Evolutionary conservation across 192 early-diverging fungal genomes (phyloP).

Genomic region (Podochytrium sp.): DNA sequence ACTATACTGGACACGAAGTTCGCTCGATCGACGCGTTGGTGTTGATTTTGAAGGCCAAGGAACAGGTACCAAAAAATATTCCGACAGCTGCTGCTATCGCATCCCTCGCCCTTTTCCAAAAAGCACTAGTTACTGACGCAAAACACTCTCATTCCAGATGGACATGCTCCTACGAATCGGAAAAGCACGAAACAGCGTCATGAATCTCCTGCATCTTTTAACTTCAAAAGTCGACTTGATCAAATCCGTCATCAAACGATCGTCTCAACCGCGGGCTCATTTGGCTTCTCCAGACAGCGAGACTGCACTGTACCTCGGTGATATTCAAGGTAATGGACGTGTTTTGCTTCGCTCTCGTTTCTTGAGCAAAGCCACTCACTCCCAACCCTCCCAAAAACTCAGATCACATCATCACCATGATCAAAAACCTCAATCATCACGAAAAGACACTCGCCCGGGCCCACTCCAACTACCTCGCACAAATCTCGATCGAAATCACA

Average conservation of each 20-base stretch:
- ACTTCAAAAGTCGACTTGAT: constrained; percentile 72
- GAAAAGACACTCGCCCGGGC: constrained; percentile 74
- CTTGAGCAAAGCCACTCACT: not conserved
- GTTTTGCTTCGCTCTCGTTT: not conserved
- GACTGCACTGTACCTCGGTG: constrained; percentile 60
- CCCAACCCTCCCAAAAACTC: constrained; percentile 19
- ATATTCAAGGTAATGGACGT: constrained; percentile 52
- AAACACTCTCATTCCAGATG: constrained; percentile 26
- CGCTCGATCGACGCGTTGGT: constrained; percentile 94
- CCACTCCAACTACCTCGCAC: constrained; percentile 84
- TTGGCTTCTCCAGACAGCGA: constrained; percentile 42
- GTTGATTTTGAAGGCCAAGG: constrained; percentile 86
- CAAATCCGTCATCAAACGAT: constrained; percentile 67
- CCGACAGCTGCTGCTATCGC: not conserved
- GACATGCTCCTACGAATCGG: constrained; percentile 81
- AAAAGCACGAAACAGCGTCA: constrained; percentile 69
- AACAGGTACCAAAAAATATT: constrained; percentile 54
- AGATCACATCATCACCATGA: constrained; percentile 76
- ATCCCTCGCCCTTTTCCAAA: not conserved
- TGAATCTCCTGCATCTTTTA: constrained; percentile 66
- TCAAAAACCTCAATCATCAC: constrained; percentile 67
- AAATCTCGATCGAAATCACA: constrained; percentile 74
- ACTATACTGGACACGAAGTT: constrained; percentile 89
- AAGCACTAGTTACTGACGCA: not conserved
- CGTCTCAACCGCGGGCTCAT: constrained; percentile 47